Conservation (phyloP, 2,329 filamentous ascomycete genomes). For the Pseudodiploospora longispora region DNA sequence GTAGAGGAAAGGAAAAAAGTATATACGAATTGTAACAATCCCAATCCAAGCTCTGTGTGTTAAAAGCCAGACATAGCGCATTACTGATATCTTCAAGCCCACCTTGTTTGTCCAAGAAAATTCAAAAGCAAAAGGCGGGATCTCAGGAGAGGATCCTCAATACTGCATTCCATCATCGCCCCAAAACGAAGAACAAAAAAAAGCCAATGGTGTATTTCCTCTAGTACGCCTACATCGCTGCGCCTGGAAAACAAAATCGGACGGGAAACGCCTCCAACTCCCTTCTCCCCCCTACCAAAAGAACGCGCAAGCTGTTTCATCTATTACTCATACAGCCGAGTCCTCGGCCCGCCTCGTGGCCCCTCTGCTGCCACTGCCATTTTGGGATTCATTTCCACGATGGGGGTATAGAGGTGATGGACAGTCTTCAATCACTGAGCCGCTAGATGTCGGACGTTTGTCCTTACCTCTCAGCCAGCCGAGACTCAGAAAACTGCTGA, state of each 20-base stretch:
- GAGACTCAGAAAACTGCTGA: slow-evolving; percentile 45
- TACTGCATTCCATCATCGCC: background rate
- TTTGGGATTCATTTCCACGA: slow-evolving; percentile 15
- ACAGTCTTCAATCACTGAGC: slow-evolving; percentile 4
- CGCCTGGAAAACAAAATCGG: background rate
- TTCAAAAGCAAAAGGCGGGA: too few relatives aligned
- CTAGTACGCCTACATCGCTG: slow-evolving; percentile 2
- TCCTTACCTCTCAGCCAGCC: slow-evolving; percentile 40
- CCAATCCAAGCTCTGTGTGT: too few relatives aligned
- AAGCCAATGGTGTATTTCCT: background rate
- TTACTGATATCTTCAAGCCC: too few relatives aligned
- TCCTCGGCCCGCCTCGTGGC: slow-evolving; percentile 13
- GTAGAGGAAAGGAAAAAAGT: too few relatives aligned
- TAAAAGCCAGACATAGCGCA: too few relatives aligned
- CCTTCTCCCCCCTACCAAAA: too few relatives aligned
- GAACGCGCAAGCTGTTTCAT: background rate
- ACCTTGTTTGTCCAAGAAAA: too few relatives aligned
- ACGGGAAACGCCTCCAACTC: background rate
- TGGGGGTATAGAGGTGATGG: background rate
- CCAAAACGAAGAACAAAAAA: background rate
- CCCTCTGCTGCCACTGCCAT: slow-evolving; percentile 5
- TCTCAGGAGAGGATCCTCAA: too few relatives aligned
- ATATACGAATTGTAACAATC: too few relatives aligned
- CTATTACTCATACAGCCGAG: slow-evolving; percentile 25
- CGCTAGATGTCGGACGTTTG: slow-evolving; percentile 8